Evolutionary conservation across 257 asterid genomes (phyloP), one percentile per base, ranked within the genome.

Genomic region (Solanum appendiculatum): DNA sequence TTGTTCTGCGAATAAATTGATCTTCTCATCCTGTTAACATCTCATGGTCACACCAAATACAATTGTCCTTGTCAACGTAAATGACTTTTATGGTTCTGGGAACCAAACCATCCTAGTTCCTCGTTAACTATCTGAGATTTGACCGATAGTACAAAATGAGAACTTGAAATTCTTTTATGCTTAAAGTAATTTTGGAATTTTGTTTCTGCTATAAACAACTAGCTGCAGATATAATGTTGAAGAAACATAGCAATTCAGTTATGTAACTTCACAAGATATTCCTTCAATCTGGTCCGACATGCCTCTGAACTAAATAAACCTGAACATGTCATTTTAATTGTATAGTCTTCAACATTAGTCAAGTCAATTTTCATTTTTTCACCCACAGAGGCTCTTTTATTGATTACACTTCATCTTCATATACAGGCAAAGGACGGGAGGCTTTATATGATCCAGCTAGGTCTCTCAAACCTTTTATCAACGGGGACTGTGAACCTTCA

Each of bases 391-490:
- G 18, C 31, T 34, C 51, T 18, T 85, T 21, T 18, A 66, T 7
- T 85, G 25, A 20, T 85, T 56, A 7, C 78, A 37, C 33, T 21
- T 78, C 70, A 63, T 46, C n/a, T 80, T 70, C 82, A 73, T 27
- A 74, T 86, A 87, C 93, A 95, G 97, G 93, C 90, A 96, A 91
- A 90, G 91, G 93, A 87, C 88, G 88, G 84, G 97, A 91, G 21
- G 88, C 83, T 73, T 93, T 90, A 21, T 86, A 85, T 80, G 89
- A 93, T 77, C 89, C 90, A 85, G 85, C 90, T 82, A 92, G 91
- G 88, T 86, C 94, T 48, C 87, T 91, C 70, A 86, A 92, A 42
- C 92, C 95, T 27, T 89, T 91, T 88, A 64, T 90, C 86, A 90
- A 91, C 66, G 92, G 91, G 33, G 98, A 93, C 84, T 86, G 90